Percentiles rank a stretch among this genome's conserved stretches.
Evolutionary conservation across 768 basidiomycete species (phyloP).

Genomic region (Naematelia aurantialba): DNA sequence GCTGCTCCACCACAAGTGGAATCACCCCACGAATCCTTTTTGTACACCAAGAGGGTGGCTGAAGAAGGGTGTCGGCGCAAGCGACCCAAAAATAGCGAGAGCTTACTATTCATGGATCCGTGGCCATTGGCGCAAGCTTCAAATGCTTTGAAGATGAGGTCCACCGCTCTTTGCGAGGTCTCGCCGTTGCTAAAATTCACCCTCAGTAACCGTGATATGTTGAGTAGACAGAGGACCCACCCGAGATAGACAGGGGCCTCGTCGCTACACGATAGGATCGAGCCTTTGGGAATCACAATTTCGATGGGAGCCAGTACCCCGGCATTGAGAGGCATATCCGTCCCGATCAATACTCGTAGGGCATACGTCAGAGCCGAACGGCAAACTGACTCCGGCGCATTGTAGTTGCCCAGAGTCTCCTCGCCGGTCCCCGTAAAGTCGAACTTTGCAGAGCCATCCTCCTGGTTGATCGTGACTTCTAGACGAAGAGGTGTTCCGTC

Average conservation of each 20-base stretch:
- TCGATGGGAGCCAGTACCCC: constrained; percentile 12
- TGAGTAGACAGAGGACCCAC: background rate
- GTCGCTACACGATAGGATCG: background rate
- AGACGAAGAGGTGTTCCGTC: constrained; percentile 16
- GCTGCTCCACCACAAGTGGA: constrained; percentile 11
- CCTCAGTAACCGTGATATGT: constrained; percentile 3
- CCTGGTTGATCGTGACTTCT: constrained; percentile 14
- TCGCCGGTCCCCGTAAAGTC: constrained; percentile 26
- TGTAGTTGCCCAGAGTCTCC: constrained; percentile 17
- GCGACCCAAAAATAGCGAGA: background rate
- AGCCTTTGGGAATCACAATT: constrained; percentile 8
- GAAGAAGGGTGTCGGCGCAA: background rate
- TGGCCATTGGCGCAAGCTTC: constrained; percentile 14
- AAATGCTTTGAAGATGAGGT: constrained; percentile 16
- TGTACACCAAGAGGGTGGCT: constrained; percentile 2
- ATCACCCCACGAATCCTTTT: constrained; percentile 5
- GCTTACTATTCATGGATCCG: constrained; percentile 8
- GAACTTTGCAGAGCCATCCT: constrained; percentile 20
- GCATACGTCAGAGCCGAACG: constrained; percentile 25
- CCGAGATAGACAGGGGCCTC: background rate
- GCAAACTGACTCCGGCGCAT: constrained; percentile 20
- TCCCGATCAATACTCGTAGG: constrained; percentile 13
- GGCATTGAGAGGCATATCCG: constrained; percentile 25
- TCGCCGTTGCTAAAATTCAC: constrained; percentile 7
- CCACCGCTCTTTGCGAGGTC: constrained; percentile 10